A percentile compares a stretch with the other conserved stretches of the same genome.
phyloP scores from a whole-genome alignment of 2,329 filamentous ascomycete species.

The Fusarium torulosum region DNA sequence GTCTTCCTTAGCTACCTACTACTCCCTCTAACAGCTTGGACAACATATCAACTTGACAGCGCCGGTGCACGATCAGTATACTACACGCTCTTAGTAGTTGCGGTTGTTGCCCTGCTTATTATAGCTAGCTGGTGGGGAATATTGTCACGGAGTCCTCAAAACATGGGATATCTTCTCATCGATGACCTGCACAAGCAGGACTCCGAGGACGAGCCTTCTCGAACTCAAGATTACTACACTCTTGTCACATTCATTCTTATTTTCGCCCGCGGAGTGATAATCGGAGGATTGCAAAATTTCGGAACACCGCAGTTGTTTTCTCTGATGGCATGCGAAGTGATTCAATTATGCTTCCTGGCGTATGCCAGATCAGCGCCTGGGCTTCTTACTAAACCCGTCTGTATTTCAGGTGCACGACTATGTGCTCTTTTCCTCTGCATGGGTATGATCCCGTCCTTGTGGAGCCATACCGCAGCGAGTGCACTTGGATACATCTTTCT shows the following conservation, averaged over 20 bases:
- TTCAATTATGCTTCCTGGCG: conserved; percentile 48
- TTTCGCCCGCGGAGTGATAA: conserved; percentile 25
- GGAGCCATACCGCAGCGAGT: conserved; percentile 70
- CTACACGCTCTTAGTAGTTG: conserved; percentile 52
- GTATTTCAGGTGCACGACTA: conserved; percentile 19
- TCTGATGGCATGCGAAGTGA: conserved; percentile 32
- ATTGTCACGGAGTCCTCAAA: conserved; percentile 33
- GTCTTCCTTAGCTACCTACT: conserved; percentile 83
- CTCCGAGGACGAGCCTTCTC: conserved; percentile 55
- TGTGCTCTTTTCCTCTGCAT: conserved; percentile 49
- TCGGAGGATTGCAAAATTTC: conserved; percentile 35
- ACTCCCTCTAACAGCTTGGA: conserved; percentile 77
- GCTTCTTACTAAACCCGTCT: conserved; percentile 2
- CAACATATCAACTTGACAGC: conserved; percentile 75
- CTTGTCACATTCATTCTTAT: conserved; percentile 34
- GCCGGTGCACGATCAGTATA: conserved; percentile 37
- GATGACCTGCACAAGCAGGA: conserved; percentile 75
- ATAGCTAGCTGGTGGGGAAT: conserved; percentile 50
- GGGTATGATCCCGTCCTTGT: conserved; percentile 70
- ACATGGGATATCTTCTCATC: conserved; percentile 50
- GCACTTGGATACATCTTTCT: conserved; percentile 79
- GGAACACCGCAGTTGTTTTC: conserved; percentile 29
- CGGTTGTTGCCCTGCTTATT: conserved; percentile 42
- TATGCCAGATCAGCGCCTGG: conserved; percentile 71
- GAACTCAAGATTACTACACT: conserved; percentile 64